A percentile compares a stretch with the other conserved stretches of the same genome.
Conservation (phyloP, 1,139 yeast genomes). For the Maudiozyma humilis region DNA sequence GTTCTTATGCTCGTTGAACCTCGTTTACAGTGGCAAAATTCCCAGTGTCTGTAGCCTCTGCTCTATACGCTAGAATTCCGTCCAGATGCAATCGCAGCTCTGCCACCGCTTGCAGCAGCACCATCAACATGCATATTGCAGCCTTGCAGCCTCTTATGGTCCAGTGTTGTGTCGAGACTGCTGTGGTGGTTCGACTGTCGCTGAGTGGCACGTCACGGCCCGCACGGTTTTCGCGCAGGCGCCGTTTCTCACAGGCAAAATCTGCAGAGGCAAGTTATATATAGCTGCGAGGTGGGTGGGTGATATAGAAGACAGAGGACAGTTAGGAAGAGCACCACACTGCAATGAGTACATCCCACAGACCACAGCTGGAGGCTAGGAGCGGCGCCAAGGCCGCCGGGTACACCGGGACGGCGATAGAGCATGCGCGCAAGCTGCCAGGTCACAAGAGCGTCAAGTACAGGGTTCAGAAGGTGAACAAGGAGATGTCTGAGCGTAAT, state of each 20-base stretch:
- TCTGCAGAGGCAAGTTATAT: neutral
- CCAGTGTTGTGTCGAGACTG: neutral
- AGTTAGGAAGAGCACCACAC: neutral
- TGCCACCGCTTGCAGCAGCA: no score
- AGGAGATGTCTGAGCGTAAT: neutral
- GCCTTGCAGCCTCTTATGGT: neutral
- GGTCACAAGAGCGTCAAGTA: slow-evolving; percentile 46
- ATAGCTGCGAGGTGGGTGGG: neutral
- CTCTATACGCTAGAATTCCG: no score
- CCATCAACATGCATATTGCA: no score
- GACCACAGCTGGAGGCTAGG: slow-evolving; percentile 85
- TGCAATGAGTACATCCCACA: slow-evolving; percentile 76
- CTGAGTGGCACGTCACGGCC: neutral
- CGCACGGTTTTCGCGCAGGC: neutral
- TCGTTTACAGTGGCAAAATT: no score
- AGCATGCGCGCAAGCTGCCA: slow-evolving; percentile 62
- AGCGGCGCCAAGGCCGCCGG: slow-evolving; percentile 52
- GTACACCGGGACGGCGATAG: slow-evolving; percentile 38
- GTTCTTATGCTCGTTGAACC: no score
- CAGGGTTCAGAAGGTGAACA: slow-evolving; percentile 4
- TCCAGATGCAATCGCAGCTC: no score
- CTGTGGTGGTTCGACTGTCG: neutral
- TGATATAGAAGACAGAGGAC: neutral
- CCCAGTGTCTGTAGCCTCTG: no score
- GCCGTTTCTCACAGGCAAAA: no score